Conservation (phyloP, 2,329 filamentous ascomycete species). For the Ilyonectria sp. region DNA sequence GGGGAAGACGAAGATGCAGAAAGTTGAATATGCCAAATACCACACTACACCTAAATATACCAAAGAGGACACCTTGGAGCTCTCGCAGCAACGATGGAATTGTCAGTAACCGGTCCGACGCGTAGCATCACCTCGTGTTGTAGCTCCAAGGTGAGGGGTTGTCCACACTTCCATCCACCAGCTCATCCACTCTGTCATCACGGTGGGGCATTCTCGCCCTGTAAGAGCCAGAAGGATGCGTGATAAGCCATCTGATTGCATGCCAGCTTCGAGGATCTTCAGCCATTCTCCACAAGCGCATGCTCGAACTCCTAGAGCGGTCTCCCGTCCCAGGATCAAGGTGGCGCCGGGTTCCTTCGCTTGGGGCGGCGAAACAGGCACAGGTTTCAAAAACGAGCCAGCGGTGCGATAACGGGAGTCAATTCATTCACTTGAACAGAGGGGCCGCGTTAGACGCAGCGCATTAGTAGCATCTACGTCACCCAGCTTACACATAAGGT, state of each 20-base stretch:
- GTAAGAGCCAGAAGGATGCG: neutral
- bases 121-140: neutral
- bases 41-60: neutral
- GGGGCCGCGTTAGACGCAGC: neutral
- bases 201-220: neutral
- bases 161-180: neutral
- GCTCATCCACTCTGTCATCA: neutral
- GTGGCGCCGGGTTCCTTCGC: constrained; percentile 1
- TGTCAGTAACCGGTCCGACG: neutral
- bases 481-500: neutral
- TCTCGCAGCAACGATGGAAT: neutral
- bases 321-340: neutral
- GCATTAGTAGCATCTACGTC: neutral
- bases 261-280: constrained; percentile 3
- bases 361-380: neutral
- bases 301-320: neutral
- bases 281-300: neutral
- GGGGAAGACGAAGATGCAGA: neutral
- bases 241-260: neutral
- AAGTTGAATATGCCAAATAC: neutral
- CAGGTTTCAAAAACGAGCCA: neutral
- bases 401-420: neutral
- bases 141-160: neutral
- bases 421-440: neutral
- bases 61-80: neutral